These are phyloP conservation scores for Citrus australasica DNA, from an alignment of 345 rosid species.

Conservation along the genomic window DNA sequence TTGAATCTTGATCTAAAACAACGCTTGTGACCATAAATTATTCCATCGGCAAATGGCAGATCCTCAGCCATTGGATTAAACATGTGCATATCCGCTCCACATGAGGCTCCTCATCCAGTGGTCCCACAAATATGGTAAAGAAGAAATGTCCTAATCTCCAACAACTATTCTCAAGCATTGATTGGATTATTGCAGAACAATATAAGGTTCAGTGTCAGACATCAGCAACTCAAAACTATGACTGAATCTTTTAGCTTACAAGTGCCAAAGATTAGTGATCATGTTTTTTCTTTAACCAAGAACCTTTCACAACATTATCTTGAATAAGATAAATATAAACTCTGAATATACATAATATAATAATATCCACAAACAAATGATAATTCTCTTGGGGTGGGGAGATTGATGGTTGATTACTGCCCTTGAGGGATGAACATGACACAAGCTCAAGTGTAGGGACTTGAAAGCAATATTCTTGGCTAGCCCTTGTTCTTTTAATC, in stretches of 20 bases:
- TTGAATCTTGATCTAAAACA: neutral
- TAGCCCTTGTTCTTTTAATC: neutral
- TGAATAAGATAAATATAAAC: neutral
- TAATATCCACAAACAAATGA: neutral
- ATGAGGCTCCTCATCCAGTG: neutral
- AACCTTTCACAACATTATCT: neutral
- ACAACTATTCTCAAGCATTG: slow-evolving; percentile 7
- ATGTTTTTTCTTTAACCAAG: neutral
- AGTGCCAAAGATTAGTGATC: neutral
- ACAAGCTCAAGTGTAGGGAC: neutral
- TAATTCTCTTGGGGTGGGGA: neutral
- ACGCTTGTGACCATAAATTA: neutral
- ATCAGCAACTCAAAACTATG: neutral
- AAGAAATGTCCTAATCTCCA: slow-evolving; percentile 14
- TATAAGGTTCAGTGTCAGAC: neutral
- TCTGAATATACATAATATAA: neutral
- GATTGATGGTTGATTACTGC: neutral
- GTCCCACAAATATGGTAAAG: slow-evolving; percentile 10
- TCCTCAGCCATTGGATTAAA: slow-evolving; percentile 7
- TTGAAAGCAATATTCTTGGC: neutral
- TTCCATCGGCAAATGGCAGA: neutral
- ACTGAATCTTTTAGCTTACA: neutral
- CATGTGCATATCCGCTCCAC: neutral
- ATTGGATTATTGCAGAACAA: neutral
- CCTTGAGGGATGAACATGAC: neutral